phyloP scores from a whole-genome alignment of 192 early-diverging fungal species.

The Glomus cerebriforme region DNA sequence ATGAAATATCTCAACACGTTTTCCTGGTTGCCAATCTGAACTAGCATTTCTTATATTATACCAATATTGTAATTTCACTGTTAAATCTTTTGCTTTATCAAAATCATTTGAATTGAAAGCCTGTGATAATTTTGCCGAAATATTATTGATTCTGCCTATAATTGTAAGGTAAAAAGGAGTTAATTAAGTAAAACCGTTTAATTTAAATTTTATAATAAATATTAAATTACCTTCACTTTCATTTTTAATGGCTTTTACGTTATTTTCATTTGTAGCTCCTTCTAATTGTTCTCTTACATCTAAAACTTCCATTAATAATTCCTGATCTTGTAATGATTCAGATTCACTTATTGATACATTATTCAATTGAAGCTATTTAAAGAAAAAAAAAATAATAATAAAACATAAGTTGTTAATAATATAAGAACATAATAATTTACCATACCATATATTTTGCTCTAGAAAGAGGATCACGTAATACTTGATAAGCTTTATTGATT shows the following conservation, averaged over 20 bases:
- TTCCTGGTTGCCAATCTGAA: slow-evolving; percentile 61
- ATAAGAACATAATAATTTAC: slow-evolving; percentile 26
- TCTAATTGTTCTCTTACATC: slow-evolving; percentile 77
- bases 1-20: slow-evolving; percentile 55
- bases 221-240: slow-evolving; percentile 60
- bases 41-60: slow-evolving; percentile 57
- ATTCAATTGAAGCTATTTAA: slow-evolving; percentile 54
- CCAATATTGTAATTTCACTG: slow-evolving; percentile 81
- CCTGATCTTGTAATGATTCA: slow-evolving; percentile 63
- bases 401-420: background rate
- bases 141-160: slow-evolving; percentile 52
- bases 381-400: background rate
- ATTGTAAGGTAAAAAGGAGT: background rate
- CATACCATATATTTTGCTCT: slow-evolving; percentile 76
- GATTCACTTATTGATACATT: slow-evolving; percentile 61
- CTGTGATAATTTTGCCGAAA: slow-evolving; percentile 43
- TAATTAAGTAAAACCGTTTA: background rate
- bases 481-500: slow-evolving; percentile 86
- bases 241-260: slow-evolving; percentile 59
- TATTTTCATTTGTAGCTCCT: slow-evolving; percentile 61
- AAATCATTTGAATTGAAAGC: slow-evolving; percentile 62
- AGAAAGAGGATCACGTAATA: slow-evolving; percentile 74
- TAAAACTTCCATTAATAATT: slow-evolving; percentile 84
- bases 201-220: background rate
- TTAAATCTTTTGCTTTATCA: slow-evolving; percentile 60